Percentiles rank a stretch among this genome's conserved stretches.
Conservation (phyloP, 2,329 filamentous ascomycete genomes). For the Trichoderma hamatum region DNA sequence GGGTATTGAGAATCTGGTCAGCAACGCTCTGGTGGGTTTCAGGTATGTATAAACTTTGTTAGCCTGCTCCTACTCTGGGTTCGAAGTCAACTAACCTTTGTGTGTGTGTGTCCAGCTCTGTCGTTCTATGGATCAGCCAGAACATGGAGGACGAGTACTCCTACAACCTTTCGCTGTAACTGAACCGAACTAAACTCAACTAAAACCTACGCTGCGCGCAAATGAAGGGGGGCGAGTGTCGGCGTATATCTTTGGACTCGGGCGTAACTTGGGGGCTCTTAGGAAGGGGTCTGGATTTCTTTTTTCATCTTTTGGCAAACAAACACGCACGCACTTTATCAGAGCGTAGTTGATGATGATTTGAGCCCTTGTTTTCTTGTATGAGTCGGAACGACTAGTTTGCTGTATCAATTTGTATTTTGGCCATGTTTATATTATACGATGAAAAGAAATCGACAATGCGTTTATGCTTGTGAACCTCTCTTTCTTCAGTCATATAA, state of each 20-base stretch:
- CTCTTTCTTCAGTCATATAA: background rate
- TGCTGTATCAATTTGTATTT: slow-evolving; percentile 9
- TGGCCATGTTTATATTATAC: background rate
- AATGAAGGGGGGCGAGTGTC: slow-evolving; percentile 12
- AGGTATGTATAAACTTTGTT: slow-evolving; percentile 49
- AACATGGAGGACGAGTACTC: slow-evolving; percentile 75
- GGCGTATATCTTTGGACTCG: slow-evolving; percentile 26
- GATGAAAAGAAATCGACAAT: background rate
- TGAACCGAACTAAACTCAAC: background rate
- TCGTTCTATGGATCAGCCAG: slow-evolving; percentile 69
- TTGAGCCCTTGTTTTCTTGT: slow-evolving; percentile 16
- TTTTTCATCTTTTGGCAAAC: slow-evolving; percentile 11
- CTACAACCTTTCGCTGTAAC: slow-evolving; percentile 65
- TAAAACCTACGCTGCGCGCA: background rate
- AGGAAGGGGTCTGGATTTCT: slow-evolving; percentile 9
- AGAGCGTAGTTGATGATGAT: slow-evolving; percentile 8
- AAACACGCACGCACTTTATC: background rate
- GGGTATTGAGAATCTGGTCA: slow-evolving; percentile 68
- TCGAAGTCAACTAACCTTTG: background rate
- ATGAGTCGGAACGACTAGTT: background rate
- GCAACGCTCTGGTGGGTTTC: slow-evolving; percentile 64
- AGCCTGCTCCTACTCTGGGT: background rate
- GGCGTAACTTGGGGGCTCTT: slow-evolving; percentile 24
- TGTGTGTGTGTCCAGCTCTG: slow-evolving; percentile 49
- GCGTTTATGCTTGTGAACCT: background rate